Evolutionary conservation across 768 basidiomycete genomes (phyloP).

Genomic region (Hypholoma fasciculare): DNA sequence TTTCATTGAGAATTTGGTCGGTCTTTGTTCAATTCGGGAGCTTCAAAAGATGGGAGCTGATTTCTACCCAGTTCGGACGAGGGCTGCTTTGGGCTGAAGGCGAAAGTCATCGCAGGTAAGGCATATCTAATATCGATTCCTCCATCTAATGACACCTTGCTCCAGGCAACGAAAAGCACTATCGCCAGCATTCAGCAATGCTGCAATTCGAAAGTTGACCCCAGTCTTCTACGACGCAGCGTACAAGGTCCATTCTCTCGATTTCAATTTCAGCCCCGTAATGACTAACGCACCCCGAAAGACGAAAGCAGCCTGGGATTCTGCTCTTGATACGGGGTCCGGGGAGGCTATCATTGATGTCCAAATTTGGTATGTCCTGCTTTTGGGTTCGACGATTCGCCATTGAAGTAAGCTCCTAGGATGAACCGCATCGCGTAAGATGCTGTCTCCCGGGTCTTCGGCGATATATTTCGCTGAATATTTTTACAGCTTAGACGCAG

Average conservation of each 20-base stretch:
- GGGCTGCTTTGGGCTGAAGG: conserved; percentile 42
- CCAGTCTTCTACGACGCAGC: conserved; percentile 51
- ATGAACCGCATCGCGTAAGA: conserved; percentile 46
- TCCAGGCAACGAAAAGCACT: conserved; percentile 49
- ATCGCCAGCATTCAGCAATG: conserved; percentile 53
- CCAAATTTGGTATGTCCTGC: conserved; percentile 38
- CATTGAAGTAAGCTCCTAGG: conserved; percentile 15
- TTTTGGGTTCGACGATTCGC: background rate
- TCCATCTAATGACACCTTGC: background rate
- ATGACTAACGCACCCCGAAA: conserved; percentile 12
- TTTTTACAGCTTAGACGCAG: conserved; percentile 47
- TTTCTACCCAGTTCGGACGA: conserved; percentile 34
- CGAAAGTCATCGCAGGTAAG: conserved; percentile 46
- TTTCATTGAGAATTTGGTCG: conserved; percentile 40
- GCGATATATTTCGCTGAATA: background rate
- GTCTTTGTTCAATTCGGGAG: background rate
- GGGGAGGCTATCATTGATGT: conserved; percentile 42
- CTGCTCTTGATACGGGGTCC: conserved; percentile 23
- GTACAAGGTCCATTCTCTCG: conserved; percentile 39
- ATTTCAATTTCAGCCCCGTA: background rate
- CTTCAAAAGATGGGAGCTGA: background rate
- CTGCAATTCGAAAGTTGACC: conserved; percentile 45
- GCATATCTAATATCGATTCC: background rate
- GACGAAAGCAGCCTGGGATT: conserved; percentile 33
- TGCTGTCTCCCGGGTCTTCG: background rate